Base-by-base conservation (phyloP, 208 protist species). In the Leishmania martiniquensis region DNA sequence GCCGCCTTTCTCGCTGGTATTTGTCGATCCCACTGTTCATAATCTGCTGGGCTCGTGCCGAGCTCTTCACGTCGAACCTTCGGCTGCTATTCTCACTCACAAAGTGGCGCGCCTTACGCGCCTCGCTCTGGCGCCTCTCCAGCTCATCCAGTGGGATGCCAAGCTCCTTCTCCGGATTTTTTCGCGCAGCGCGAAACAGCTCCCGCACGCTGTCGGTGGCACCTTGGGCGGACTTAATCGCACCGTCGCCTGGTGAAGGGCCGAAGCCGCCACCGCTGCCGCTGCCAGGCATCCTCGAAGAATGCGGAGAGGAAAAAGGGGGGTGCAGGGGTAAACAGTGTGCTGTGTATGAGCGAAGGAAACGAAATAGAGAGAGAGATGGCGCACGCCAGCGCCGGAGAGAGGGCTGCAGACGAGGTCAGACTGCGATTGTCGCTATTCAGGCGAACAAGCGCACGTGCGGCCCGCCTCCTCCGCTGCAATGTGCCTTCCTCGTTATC, bases 11-110 rank as follows among this genome's bases (percentile, higher is more conserved):
- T 5, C 85, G 88, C 82, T 95, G 89, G n/a, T 69, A 78, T 68
- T 82, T 85, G 55, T 89, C 77, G 25, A 95, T 75, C 22, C 93
- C 93, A 22, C 85, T 72, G 60, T 88, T 91, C 90, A 97, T 91
- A 45, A 97, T 93, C 79, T 97, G 93, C 83, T 95, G 91, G 47
- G 93, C 91, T 20, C 93, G 86, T 17, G 93, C 82, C 25, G 91
- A 92, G 83, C 93, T 95, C 79, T 91, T 93, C 77, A 97, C 91
- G 32, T 94, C 90, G 67, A 97, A 95, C 57, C 60, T 63, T 7
- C 86, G 84, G 29, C 79, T 77, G 0, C 86, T 87, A 4, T 71
- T 57, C 0, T 86, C 76, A 51, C 87, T 91, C 6, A 89, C 82
- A 79, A 87, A 95, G 37, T 72, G 81, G 65, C 85, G 89, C 29